Evolutionary conservation across 163 green algal genomes (phyloP), one percentile per base, ranked within the genome.

Genomic region (Prototheca wickerhamii): DNA sequence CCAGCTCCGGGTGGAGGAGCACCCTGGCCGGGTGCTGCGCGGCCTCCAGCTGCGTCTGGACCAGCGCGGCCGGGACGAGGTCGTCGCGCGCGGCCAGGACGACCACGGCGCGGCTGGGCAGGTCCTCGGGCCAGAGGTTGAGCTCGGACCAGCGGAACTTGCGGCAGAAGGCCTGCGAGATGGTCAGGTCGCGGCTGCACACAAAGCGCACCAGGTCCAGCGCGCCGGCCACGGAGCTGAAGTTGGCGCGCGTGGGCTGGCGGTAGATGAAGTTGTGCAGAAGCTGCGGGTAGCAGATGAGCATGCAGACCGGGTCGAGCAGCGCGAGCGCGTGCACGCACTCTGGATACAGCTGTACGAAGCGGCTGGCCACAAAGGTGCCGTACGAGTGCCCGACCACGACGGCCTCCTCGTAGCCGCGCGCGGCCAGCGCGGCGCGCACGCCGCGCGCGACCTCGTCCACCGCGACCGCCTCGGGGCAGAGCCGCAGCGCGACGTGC

Each of bases 221-320:
- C 0, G 67, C 32, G 2, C 64, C 76, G 0, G 40, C 6, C 21
- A 69, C 23, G 3, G 50, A 60, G 23, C 28, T 55, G 35, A 75
- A 54, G 50, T 65, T 61, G 34, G 6, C 25, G 32, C 63, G 30
- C 6, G 5, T 25, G 28, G 57, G 58, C 17, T 25, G 28, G 25
- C 58, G 65, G 68, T 86, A 86, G 15, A 86, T 68, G 17, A 86
- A 86, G 64, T 74, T 82, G 60, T 66, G 50, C 26, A 86, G 76
- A 34, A 86, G 75, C 59, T 80, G 66, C 26, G 78, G 78, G 35
- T 72, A 77, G 75, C 73, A 84, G 0, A 73, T 81, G 58, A 86
- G 43, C 65, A 82, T 68, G 58, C 69, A 76, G 5, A 86, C 79
- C 3, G 79, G 79, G 60, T 86, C 79, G 35, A 86, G 50, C 43